These are phyloP conservation scores for Solanum arcanum DNA, from an alignment of 257 asterid genomes.

Conservation along the genomic window DNA sequence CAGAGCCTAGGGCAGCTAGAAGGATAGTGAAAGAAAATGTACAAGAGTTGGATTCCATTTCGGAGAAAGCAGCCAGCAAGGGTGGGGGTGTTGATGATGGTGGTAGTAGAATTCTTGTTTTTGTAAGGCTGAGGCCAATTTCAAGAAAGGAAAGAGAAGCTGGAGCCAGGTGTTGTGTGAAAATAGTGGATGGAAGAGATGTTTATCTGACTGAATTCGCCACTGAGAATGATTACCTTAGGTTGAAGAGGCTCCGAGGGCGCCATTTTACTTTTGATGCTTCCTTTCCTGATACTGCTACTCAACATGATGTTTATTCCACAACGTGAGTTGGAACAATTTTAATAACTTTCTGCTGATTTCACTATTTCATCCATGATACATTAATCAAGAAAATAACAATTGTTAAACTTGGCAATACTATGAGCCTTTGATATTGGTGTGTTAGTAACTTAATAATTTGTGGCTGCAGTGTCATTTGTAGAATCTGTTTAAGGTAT, in stretches of 20 bases:
- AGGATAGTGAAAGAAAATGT: constrained; percentile 12
- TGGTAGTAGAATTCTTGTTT: constrained; percentile 48
- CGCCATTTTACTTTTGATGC: constrained; percentile 58
- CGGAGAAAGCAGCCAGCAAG: constrained; percentile 6
- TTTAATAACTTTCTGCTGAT: not conserved
- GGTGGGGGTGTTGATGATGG: constrained; percentile 2
- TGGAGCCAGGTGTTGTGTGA: constrained; percentile 48
- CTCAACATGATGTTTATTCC: constrained; percentile 45
- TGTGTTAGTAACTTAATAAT: not conserved
- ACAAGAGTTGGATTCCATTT: constrained; percentile 13
- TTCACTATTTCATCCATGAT: not conserved
- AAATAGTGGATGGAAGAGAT: constrained; percentile 42
- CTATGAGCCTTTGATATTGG: not conserved
- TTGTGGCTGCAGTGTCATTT: not conserved
- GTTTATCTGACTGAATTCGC: constrained; percentile 43
- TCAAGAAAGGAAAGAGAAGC: constrained; percentile 44
- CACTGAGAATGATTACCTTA: constrained; percentile 41
- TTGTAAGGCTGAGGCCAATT: constrained; percentile 61
- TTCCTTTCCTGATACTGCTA: constrained; percentile 44
- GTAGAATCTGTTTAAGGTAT: not conserved
- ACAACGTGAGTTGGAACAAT: constrained; percentile 36
- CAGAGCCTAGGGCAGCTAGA: constrained; percentile 7
- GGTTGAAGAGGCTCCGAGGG: constrained; percentile 53
- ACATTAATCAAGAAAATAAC: not conserved
- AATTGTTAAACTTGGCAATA: not conserved